Percentiles rank a stretch among this genome's conserved stretches.
These are phyloP conservation scores for Eimeria acervulina DNA, from an alignment of 169 alveolate species.

Conservation along the genomic window DNA sequence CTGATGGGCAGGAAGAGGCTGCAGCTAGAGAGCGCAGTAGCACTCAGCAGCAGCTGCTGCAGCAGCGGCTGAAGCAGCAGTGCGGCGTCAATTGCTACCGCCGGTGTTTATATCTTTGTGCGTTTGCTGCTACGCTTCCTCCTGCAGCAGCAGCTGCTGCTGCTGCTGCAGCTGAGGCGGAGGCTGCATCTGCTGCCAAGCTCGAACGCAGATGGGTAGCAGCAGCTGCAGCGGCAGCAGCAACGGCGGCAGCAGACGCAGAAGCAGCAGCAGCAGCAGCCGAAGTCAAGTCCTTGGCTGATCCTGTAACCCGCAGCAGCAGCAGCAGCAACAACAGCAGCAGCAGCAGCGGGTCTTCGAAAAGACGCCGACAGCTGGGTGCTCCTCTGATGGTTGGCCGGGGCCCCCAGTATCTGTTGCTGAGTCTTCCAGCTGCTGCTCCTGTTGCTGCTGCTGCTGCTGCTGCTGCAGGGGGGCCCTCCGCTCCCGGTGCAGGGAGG, in stretches of 20 bases:
- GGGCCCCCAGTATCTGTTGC: slow-evolving; percentile 41
- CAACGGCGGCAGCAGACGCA: not conserved
- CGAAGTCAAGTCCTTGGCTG: not conserved
- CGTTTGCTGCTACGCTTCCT: not conserved
- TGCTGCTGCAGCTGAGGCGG: not conserved
- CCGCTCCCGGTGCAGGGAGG: not conserved
- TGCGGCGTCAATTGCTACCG: slow-evolving; percentile 61
- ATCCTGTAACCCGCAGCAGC: not conserved
- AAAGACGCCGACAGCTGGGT: not conserved
- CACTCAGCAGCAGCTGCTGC: not conserved
- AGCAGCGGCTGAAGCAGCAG: slow-evolving; percentile 7
- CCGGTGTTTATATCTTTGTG: slow-evolving; percentile 24
- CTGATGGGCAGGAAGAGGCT: not conserved
- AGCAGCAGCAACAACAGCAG: slow-evolving; percentile 24
- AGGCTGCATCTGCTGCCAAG: slow-evolving; percentile 29
- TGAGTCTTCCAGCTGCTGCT: slow-evolving; percentile 43
- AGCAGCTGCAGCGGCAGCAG: not conserved
- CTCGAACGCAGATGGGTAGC: slow-evolving; percentile 39
- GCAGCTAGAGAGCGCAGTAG: not conserved
- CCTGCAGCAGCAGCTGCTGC: not conserved
- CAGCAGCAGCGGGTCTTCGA: not conserved
- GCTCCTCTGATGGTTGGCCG: slow-evolving; percentile 56
- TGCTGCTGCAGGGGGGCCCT: not conserved
- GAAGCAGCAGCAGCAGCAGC: not conserved
- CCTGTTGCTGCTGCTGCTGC: not conserved